Evolutionary conservation across 768 basidiomycete genomes (phyloP), one percentile per base, ranked within the genome.

Genomic region (Leccinum truebloodii): DNA sequence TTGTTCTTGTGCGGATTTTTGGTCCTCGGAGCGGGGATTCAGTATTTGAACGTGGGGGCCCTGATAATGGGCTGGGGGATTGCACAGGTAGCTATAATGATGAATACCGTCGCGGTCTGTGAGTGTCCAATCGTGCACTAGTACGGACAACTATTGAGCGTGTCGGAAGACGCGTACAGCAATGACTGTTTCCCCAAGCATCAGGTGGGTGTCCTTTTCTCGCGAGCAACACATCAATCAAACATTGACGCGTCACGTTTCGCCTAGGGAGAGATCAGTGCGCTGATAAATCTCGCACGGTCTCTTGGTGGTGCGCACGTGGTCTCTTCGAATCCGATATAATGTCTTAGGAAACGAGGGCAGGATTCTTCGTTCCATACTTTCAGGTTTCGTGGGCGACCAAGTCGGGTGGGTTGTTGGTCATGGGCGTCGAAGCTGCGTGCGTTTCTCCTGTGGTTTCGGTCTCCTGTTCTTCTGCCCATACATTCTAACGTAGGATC

Each of bases 31-130:
- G 76, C 72, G 8, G 75, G 75, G 2, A 64, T 80, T 41, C 69
- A 79, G 56, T 63, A 70, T 20, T 58, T 77, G 30, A 65, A 67
- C 4, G 60, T 73, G n/a, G 59, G 58, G 1, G 72, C 71, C 0
- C 32, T 79, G 34, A 67, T 82, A 6, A 59, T 82, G 30, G 80
- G 81, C 0, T 81, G 80, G 80, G 79, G 78, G 2, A 71, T 81
- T 35, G 79, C 77, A 0, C 71, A 74, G 60, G 56, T 71, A 2
- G 67, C 73, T 1, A 69, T 76, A 32, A 72, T 79, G 68, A 58
- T 80, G 62, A 75, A 72, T 52, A 80, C 79, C 1, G 79, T 79
- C 6, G 77, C 69, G 0, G 68, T 77, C 54, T 81, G 78, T 73
- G 57, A 30, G 71, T 62, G 57, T 63, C 61, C 13, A 13, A 24